A percentile compares a stretch with the other conserved stretches of the same genome.
Conservation (phyloP, 2,329 filamentous ascomycete species). For the Chalaropsis thielavioides region DNA sequence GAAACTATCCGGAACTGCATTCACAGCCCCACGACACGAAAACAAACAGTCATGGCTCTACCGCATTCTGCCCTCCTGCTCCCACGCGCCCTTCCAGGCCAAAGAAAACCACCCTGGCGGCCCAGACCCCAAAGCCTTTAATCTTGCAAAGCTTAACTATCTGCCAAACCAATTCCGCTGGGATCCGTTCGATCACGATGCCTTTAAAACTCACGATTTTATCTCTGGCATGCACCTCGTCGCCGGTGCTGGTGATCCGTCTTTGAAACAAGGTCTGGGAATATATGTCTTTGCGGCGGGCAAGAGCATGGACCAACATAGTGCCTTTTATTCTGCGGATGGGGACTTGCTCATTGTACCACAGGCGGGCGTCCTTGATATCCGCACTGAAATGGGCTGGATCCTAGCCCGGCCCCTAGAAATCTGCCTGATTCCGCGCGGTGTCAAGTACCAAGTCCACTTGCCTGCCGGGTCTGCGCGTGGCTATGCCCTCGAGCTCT, state of each 20-base stretch:
- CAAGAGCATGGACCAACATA: conserved; percentile 51
- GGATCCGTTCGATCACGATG: conserved; percentile 59
- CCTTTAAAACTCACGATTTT: conserved; percentile 34
- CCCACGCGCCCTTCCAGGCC: conserved; percentile 42
- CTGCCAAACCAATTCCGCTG: conserved; percentile 72
- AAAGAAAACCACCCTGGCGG: conserved; percentile 24
- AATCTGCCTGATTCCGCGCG: conserved; percentile 56
- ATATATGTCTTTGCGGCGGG: conserved; percentile 65
- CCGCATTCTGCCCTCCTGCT: conserved; percentile 49
- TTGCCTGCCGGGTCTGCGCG: conserved; percentile 43
- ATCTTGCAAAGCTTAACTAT: conserved; percentile 43
- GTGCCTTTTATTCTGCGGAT: conserved; percentile 67
- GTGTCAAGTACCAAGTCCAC: conserved; percentile 52
- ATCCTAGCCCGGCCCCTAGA: conserved; percentile 57
- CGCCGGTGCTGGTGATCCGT: conserved; percentile 62
- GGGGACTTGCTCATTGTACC: conserved; percentile 62
- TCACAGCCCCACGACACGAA: conserved; percentile 53
- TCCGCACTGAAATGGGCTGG: conserved; percentile 56
- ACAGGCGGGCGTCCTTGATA: conserved; percentile 54
- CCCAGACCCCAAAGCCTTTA: conserved; percentile 19
- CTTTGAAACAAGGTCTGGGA: conserved; percentile 58
- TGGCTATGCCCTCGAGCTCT: conserved; percentile 58
- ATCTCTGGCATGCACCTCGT: conserved; percentile 48
- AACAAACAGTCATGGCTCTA: conserved; percentile 64
- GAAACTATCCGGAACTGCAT: conserved; percentile 58